These are phyloP conservation scores for Coemansia sp. DNA, from an alignment of 192 early-diverging fungal species.

Conservation along the genomic window DNA sequence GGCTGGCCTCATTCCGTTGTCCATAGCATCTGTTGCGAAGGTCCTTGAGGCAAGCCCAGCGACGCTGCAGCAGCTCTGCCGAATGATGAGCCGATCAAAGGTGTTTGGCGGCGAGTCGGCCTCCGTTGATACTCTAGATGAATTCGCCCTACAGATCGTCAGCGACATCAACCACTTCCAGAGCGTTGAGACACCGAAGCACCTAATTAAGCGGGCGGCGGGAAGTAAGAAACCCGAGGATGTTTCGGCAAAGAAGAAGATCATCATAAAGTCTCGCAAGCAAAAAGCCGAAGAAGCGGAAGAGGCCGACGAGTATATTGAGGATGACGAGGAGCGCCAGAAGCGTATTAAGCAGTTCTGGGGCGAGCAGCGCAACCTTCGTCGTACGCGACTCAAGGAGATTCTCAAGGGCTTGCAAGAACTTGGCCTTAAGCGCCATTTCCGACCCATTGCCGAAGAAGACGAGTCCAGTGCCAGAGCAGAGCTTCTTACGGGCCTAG, in stretches of 20 bases:
- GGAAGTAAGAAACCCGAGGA: neutral
- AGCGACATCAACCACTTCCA: conserved; percentile 47
- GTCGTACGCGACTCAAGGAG: conserved; percentile 47
- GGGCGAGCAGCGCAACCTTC: conserved; percentile 54
- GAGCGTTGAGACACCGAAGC: conserved; percentile 37
- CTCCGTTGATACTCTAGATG: conserved; percentile 8
- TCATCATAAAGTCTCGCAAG: conserved; percentile 20
- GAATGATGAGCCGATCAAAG: conserved; percentile 11
- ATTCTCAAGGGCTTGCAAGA: conserved; percentile 44
- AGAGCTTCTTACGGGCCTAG: conserved; percentile 9
- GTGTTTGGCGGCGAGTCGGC: conserved; percentile 7
- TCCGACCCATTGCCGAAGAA: neutral
- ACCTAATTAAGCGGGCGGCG: conserved; percentile 23
- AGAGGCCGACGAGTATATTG: conserved; percentile 17
- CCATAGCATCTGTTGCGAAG: conserved; percentile 6
- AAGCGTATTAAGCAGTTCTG: conserved; percentile 37
- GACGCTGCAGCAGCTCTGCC: conserved; percentile 19
- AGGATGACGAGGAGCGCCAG: conserved; percentile 52
- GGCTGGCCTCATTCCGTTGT: conserved; percentile 2
- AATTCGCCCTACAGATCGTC: conserved; percentile 33
- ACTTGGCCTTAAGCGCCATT: conserved; percentile 39
- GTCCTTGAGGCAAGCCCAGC: conserved; percentile 28
- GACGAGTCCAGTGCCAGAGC: neutral
- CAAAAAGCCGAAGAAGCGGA: conserved; percentile 15
- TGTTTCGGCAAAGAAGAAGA: conserved; percentile 10